These are phyloP conservation scores for Spergularia marina DNA, from an alignment of 148 eudicot genomes.

Conservation along the genomic window DNA sequence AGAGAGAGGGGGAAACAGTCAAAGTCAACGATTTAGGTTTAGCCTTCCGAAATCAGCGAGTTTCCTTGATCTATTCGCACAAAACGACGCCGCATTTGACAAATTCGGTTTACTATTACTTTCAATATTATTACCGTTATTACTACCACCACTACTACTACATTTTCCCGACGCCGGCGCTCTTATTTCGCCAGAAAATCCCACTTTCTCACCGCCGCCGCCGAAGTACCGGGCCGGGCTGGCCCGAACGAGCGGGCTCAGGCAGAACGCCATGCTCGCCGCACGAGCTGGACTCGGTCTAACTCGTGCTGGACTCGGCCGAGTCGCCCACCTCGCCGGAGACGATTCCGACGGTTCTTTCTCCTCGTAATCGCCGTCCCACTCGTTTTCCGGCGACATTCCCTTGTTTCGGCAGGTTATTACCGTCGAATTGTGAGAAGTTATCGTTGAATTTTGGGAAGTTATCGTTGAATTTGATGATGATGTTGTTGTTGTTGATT, in stretches of 20 bases:
- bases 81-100: conserved; percentile 56
- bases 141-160: background rate
- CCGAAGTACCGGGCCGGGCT: conserved; percentile 30
- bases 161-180: conserved; percentile 25
- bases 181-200: conserved; percentile 49
- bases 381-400: conserved; percentile 75
- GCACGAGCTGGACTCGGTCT: conserved; percentile 57
- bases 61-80: conserved; percentile 77
- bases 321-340: conserved; percentile 19
- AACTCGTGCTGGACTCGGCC: conserved; percentile 40
- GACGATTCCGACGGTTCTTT: conserved; percentile 18
- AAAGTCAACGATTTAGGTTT: conserved; percentile 45
- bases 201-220: conserved; percentile 21
- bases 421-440: conserved; percentile 44
- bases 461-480: conserved; percentile 13
- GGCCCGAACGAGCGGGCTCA: conserved; percentile 42
- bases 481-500: conserved; percentile 22
- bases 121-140: background rate
- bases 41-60: conserved; percentile 88
- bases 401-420: conserved; percentile 37
- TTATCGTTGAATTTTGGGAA: conserved; percentile 12
- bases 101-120: conserved; percentile 34
- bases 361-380: conserved; percentile 18
- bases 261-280: conserved; percentile 33
- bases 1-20: conserved; percentile 12